phyloP scores from a whole-genome alignment of 495 filamentous ascomycete species.

The Chaetomium fimeti region DNA sequence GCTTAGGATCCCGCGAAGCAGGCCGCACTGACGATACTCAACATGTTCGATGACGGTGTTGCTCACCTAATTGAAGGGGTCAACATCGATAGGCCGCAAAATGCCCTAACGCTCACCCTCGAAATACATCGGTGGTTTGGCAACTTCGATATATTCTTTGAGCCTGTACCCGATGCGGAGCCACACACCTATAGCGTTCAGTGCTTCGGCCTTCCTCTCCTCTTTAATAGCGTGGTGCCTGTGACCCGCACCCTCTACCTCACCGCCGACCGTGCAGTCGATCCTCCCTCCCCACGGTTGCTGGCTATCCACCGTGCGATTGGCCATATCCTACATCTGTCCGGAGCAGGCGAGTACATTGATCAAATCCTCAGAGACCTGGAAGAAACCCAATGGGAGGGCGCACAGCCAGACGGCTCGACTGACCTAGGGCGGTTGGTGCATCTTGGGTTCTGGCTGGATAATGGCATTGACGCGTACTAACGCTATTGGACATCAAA shows the following conservation, averaged over 20 bases:
- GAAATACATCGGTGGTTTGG: constrained; percentile 4
- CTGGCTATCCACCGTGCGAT: constrained; percentile 11
- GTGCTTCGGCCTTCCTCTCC: constrained; percentile 7
- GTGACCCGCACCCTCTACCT: constrained; percentile 14
- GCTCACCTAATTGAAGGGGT: constrained; percentile 8
- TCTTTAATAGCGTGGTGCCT: background rate
- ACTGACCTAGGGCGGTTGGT: constrained; percentile 18
- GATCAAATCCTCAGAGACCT: constrained; percentile 13
- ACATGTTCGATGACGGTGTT: constrained; percentile 11
- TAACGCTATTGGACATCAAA: too few species aligned
- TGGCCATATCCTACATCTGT: constrained; percentile 9
- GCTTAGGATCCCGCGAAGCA: constrained; percentile 10
- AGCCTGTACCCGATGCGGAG: constrained; percentile 11
- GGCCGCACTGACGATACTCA: constrained; percentile 10
- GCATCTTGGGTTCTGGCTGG: constrained; percentile 10
- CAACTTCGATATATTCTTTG: constrained; percentile 15
- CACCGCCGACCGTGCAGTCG: constrained; percentile 4
- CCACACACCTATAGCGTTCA: constrained; percentile 16
- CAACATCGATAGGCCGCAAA: constrained; percentile 9
- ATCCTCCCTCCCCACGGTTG: constrained; percentile 11
- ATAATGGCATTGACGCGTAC: background rate
- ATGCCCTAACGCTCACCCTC: constrained; percentile 6
- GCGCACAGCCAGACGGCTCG: constrained; percentile 14
- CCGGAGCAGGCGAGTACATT: constrained; percentile 9
- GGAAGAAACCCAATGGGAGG: constrained; percentile 2